Base-by-base conservation (phyloP, 768 basidiomycete species). In the Stropharia rugosoannulata region DNA sequence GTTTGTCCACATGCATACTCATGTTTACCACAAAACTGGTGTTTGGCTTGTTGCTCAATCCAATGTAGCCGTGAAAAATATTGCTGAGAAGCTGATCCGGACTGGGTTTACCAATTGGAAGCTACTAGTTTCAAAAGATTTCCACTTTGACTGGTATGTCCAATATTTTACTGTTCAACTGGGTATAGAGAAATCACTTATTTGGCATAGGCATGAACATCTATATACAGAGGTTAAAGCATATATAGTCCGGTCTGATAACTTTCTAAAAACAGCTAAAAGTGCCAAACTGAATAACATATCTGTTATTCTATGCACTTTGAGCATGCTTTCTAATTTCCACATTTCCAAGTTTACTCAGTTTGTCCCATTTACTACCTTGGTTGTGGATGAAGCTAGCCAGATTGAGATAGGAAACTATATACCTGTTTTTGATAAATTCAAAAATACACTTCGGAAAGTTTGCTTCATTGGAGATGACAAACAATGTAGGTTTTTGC, bases 41-140 rank as follows among this genome's bases (percentile, higher is more conserved):
- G 83, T 92, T 11, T 94, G 90, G 88, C 80, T 94, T 5, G 74
- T 91, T 64, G 89, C 92, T 35, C 89, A 94, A 64, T 89, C 87
- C 15, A 94, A 94, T 74, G 83, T 93, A 47, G 92, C 90, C 45
- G 92, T 93, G 18, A 93, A 91, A 69, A 93, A 94, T 61, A 93
- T 94, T 72, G 91, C 89, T 50, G 87, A 90, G 64, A 90, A 91
- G 72, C 72, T 94, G 15, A 68, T 75, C n/a, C 68, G 77, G 7
- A 73, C 80, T 64, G 76, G 72, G 0, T 82, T 90, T 56, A 42
- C 60, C 3, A 60, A 80, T 8, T 94, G 84, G 80, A 84, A 74
- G 57, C 74, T 94, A 2, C 66, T 93, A 3, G 86, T 93, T n/a
- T 87, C 91, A 1, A 71, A 68, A 63, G 71, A 86, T 0, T 94